Conservation (phyloP, 805 yeast species). For the Scheffersomyces coipomensis region DNA sequence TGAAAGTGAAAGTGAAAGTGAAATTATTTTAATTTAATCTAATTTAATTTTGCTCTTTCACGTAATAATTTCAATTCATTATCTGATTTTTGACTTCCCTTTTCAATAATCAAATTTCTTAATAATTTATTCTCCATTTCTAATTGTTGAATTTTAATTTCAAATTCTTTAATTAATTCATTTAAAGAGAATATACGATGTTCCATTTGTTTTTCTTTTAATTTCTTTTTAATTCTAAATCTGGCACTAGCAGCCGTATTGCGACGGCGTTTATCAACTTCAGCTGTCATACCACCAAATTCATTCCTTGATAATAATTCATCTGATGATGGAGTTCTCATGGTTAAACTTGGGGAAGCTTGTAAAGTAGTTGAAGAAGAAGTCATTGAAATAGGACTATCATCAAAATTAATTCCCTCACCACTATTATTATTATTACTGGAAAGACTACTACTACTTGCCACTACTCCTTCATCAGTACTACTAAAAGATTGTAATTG, state of each 20-base stretch:
- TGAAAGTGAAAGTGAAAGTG: not conserved
- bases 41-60: conserved; percentile 20
- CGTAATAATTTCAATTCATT: conserved; percentile 34
- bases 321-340: not conserved
- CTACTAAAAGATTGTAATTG: conserved; percentile 1
- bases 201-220: conserved; percentile 60
- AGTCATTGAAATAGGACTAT: conserved; percentile 1
- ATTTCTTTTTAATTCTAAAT: conserved; percentile 60
- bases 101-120: conserved; percentile 52
- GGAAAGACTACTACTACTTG: not conserved
- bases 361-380: conserved; percentile 6
- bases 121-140: conserved; percentile 64
- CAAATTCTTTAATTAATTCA: conserved; percentile 45
- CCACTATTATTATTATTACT: not conserved
- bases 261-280: conserved; percentile 49
- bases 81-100: conserved; percentile 42
- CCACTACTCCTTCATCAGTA: not conserved
- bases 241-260: conserved; percentile 68
- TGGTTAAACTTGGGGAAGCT: conserved; percentile 1
- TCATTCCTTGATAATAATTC: not conserved
- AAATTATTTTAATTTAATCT: not conserved
- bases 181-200: conserved; percentile 40
- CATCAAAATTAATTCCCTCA: not conserved
- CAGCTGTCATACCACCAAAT: not conserved
- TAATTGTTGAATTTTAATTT: conserved; percentile 47